A percentile compares a stretch with the other conserved stretches of the same genome.
phyloP scores from a whole-genome alignment of 257 asterid species.

The Schizonepeta tenuifolia region DNA sequence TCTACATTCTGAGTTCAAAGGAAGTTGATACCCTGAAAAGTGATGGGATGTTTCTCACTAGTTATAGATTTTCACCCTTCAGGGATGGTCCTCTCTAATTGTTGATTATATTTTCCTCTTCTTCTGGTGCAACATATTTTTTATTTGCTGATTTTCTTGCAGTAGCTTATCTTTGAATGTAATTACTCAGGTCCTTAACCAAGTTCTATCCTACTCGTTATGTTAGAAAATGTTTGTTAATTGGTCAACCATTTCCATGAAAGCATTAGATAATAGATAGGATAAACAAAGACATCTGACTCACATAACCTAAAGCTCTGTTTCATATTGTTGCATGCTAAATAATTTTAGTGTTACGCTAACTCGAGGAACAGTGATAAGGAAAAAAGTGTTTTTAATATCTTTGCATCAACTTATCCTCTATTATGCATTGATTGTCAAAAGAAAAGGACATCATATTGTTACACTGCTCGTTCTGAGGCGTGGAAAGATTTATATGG shows the following conservation, averaged over 20 bases:
- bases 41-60: conserved; percentile 2
- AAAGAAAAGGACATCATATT: background rate
- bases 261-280: conserved; percentile 25
- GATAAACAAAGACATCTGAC: background rate
- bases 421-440: conserved; percentile 13
- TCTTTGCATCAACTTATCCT: background rate
- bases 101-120: conserved; percentile 5
- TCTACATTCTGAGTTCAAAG: background rate
- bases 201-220: background rate
- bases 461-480: too few species aligned
- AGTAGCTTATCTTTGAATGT: conserved; percentile 1
- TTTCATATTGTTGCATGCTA: conserved; percentile 13
- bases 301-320: conserved; percentile 11
- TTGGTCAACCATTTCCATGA: background rate
- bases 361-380: conserved; percentile 3
- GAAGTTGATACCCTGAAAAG: conserved; percentile 18
- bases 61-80: background rate
- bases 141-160: conserved; percentile 25
- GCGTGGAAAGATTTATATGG: conserved; percentile 14
- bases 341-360: background rate
- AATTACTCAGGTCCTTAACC: background rate
- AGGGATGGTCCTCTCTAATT: background rate
- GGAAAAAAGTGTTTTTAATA: background rate
- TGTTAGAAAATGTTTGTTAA: background rate
- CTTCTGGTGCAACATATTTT: background rate